A percentile compares a stretch with the other conserved stretches of the same genome.
These are phyloP conservation scores for Lepidopterella palustris DNA, from an alignment of 495 filamentous ascomycete species.

Conservation along the genomic window DNA sequence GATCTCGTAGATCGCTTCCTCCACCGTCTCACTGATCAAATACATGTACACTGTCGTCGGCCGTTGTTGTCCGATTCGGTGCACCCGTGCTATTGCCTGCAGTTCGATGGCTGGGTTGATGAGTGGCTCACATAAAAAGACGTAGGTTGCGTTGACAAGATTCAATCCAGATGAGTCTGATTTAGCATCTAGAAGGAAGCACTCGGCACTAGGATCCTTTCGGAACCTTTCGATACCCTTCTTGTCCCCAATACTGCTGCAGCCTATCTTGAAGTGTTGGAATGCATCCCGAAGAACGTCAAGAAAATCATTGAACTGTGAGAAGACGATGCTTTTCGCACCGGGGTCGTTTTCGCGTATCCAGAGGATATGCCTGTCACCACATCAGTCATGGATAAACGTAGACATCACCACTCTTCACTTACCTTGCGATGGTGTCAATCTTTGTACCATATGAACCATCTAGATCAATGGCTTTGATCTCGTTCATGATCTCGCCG, in stretches of 20 bases:
- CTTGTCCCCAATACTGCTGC: constrained; percentile 55
- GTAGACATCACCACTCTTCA: not conserved
- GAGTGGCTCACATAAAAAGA: constrained; percentile 89
- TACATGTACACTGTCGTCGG: constrained; percentile 95
- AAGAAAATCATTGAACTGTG: constrained; percentile 80
- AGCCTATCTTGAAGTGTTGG: constrained; percentile 59
- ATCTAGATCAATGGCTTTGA: constrained; percentile 71
- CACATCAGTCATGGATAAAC: not conserved
- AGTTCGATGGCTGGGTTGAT: constrained; percentile 89
- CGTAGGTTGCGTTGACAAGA: constrained; percentile 84
- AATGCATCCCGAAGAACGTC: constrained; percentile 64
- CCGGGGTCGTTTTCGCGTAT: constrained; percentile 76
- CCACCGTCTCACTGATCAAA: constrained; percentile 77
- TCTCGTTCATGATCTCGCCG: constrained; percentile 62
- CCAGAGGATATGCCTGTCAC: constrained; percentile 64
- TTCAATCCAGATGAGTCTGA: constrained; percentile 84
- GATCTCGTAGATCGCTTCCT: constrained; percentile 81
- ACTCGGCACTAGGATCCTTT: constrained; percentile 66
- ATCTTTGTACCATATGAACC: constrained; percentile 83
- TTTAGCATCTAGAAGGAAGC: constrained; percentile 82
- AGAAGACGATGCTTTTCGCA: constrained; percentile 85
- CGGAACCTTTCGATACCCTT: constrained; percentile 68
- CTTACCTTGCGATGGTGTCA: constrained; percentile 61
- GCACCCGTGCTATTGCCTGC: constrained; percentile 88
- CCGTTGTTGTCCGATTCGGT: constrained; percentile 84